These are phyloP conservation scores for Xylaria sp. DNA, from an alignment of 2,329 filamentous ascomycete species.

Conservation along the genomic window DNA sequence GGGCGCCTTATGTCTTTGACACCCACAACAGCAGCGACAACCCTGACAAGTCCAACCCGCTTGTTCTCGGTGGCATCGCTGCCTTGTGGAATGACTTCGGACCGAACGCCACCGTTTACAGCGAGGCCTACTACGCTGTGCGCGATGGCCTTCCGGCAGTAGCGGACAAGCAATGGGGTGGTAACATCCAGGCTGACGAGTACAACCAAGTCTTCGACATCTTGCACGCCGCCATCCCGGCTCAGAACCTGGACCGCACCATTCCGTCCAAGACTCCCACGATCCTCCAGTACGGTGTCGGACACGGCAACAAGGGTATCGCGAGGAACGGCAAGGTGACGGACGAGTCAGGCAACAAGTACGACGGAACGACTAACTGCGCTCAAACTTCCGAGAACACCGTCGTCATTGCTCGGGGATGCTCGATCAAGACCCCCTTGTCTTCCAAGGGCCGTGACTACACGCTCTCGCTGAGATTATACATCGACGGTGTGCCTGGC, in stretches of 20 bases:
- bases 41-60: constrained; percentile 34
- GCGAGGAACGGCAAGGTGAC: constrained; percentile 18
- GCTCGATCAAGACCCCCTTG: constrained; percentile 43
- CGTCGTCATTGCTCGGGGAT: constrained; percentile 33
- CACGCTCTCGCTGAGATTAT: constrained; percentile 44
- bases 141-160: constrained; percentile 46
- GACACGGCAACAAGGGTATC: neutral
- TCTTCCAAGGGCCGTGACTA: constrained; percentile 53
- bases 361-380: constrained; percentile 39
- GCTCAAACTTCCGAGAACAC: constrained; percentile 24
- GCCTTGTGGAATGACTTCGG: constrained; percentile 53
- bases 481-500: constrained; percentile 21
- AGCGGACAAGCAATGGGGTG: constrained; percentile 50
- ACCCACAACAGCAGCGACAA: constrained; percentile 44
- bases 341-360: constrained; percentile 38
- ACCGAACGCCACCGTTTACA: constrained; percentile 44
- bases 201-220: constrained; percentile 35
- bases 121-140: constrained; percentile 49
- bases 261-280: constrained; percentile 34
- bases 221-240: constrained; percentile 39
- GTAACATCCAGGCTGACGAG: constrained; percentile 38
- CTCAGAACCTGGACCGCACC: constrained; percentile 45
- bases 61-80: constrained; percentile 44
- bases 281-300: constrained; percentile 33
- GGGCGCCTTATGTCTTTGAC: constrained; percentile 47